Base-by-base conservation (phyloP, 257 asterid genomes). In the Solanum gracilifrons region DNA sequence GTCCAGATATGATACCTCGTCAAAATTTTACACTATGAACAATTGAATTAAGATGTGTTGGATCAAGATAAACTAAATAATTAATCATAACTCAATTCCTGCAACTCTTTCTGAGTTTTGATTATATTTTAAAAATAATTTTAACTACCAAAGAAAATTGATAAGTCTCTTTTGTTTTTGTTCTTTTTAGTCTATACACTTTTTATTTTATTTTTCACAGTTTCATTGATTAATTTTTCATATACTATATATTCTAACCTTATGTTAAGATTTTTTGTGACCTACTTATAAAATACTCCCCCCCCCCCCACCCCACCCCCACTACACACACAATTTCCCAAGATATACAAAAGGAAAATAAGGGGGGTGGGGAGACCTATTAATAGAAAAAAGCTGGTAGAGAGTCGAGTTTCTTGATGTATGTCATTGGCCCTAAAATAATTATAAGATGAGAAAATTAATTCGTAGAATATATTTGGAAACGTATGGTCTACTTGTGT, bases 401-500 rank as follows among this genome's bases (percentile, higher is more conserved):
- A 58, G 85, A 82, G 92, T 89, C 92, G 66, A 72, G 68, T 84
- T 83, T 87, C 71, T 88, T 80, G 90, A 89, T 89, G 90, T 88
- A 91, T 60, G 82, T 39, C 41, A 58, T 58, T 69, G 20, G 82
- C 85, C 58, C 39, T 73, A 48, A 11, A 12, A 82, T 72, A 85
- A 86, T 77, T 77, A 77, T 66, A 84, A 68, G 66, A 20, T 33
- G 25, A 75, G 21, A 79, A 79, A 79, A 36, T 69, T 37, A 76
- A 18, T 73, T 79, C 27, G 66, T 79, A 79, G 66, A 43, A 43
- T 41, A 79, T 27, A 33, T 13, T 72, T 83, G 41, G 89, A 89
- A 84, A 91, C 90, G 90, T 90, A 88, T 89, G 89, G 87, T 89
- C 91, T 88, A 90, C 93, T 82, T 82, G 90, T 88, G 82, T 90